Evolutionary conservation across 805 yeast species (phyloP).

Genomic region (Jamesozyma rosinii): DNA sequence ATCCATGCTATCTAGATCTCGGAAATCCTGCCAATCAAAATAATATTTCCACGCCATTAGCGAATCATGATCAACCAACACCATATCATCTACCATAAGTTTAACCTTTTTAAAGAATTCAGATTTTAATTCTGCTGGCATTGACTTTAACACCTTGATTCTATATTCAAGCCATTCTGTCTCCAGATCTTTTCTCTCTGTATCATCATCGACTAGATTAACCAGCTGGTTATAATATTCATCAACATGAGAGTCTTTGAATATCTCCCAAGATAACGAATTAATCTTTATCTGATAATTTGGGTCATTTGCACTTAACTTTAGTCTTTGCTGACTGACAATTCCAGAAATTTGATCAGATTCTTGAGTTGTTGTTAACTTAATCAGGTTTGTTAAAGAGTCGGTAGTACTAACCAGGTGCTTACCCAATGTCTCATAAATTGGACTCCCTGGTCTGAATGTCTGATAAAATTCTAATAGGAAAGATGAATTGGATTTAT

Average conservation of each 20-base stretch:
- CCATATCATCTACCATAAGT: slow-evolving; percentile 61
- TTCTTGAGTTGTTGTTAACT: slow-evolving; percentile 35
- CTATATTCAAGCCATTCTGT: slow-evolving; percentile 49
- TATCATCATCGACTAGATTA: slow-evolving; percentile 54
- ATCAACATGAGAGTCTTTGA: slow-evolving; percentile 44
- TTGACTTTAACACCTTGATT: slow-evolving; percentile 42
- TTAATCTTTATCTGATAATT: slow-evolving; percentile 32
- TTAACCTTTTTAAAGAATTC: slow-evolving; percentile 36
- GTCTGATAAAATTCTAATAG: slow-evolving; percentile 41
- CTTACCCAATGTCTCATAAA: slow-evolving; percentile 45
- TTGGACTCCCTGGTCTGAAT: slow-evolving; percentile 46
- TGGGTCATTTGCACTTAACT: slow-evolving; percentile 37
- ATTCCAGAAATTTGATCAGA: slow-evolving; percentile 33
- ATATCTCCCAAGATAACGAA: slow-evolving; percentile 39
- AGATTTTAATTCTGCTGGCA: slow-evolving; percentile 40
- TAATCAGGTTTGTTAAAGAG: slow-evolving; percentile 38
- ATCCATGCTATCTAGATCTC: slow-evolving; percentile 42
- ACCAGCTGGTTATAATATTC: slow-evolving; percentile 46
- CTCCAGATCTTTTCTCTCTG: slow-evolving; percentile 48
- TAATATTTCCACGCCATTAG: slow-evolving; percentile 62
- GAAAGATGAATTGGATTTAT: slow-evolving; percentile 24
- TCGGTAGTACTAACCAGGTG: slow-evolving; percentile 39
- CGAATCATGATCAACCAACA: slow-evolving; percentile 53
- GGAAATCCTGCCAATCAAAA: slow-evolving; percentile 65
- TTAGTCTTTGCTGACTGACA: slow-evolving; percentile 41